Base-by-base conservation (phyloP, 805 yeast genomes). In the Lachancea sp. region DNA sequence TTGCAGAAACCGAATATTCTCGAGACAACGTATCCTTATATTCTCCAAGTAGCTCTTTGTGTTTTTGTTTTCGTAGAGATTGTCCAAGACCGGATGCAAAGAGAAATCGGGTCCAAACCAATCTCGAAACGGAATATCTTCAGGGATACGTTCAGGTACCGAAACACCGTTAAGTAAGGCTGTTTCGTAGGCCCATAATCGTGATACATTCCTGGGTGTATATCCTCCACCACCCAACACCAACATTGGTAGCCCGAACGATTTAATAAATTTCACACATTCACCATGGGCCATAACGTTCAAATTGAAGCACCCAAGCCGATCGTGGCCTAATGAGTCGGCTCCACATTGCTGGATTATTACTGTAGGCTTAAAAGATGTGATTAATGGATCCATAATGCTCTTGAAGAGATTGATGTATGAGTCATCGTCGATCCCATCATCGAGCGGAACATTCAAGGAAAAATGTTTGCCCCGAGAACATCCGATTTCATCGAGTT, bases 191-290 rank as follows among this genome's bases (percentile, higher is more conserved):
- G 96, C 83, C 98, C 98, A 90, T 23, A 94, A 73, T 51, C 97
- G 71, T 29, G 94, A 82, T 11, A 90, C 98, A 57, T 90, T 90
- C 55, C 97, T 73, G 58, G 95, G 95, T 2, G 98, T 92, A 63
- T 90, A 90, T 15, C 98, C 98, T 45, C 98, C 98, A 38, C 98
- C 98, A 17, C 98, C 98, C 9, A 90, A 68, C 5, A 89, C 95
- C 49, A 90, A 67, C 75, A 87, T 77, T 8, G 97, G 97, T 26
- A 89, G 65, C 12, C 94, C 94, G 64, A 89, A 89, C 29, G 88
- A 77, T 63, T 87, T 87, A 49, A 89, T 80, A 60, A 73, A 90
- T 54, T 80, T 82, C 22, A 90, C 97, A 67, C 97, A 92, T 61
- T 86, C 95, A 16, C 96, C 97, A 57, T 90, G 97, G 2, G 95